Evolutionary conservation across 2,329 filamentous ascomycete genomes (phyloP), one percentile per base, ranked within the genome.

Genomic region (Colletotrichum sojae): DNA sequence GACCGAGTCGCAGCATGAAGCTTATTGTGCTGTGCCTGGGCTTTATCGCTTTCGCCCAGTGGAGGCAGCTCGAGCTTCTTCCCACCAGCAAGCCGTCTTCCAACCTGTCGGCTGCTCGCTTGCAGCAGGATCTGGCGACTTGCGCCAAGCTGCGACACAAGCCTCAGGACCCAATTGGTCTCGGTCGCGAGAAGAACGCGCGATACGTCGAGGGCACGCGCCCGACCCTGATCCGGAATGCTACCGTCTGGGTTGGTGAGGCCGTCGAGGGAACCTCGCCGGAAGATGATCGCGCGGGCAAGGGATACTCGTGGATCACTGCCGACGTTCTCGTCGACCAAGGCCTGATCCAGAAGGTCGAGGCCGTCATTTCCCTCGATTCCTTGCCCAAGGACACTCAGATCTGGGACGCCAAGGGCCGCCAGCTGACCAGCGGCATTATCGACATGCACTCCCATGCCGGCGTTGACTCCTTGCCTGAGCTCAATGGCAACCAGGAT

Each of bases 371-470:
- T 54, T 76, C 80, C 0, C 65, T 76, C 8, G 73, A 76, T 3
- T 76, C 78, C 0, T 74, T 91, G 27, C 80, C 87, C 1, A 74
- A 83, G 2, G 82, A 87, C 55, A 83, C 82, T 0, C 71, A 86
- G 5, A 74, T 90, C 9, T 90, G 84, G 75, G 83, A 92, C 62
- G 90, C 89, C 5, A 76, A 83, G 27, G 90, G 91, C 1, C 85
- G 89, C 3, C 88, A 85, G 65, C 80, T 93, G 20, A 93, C 91
- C 0, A 84, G 85, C 8, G 91, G 91, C 16, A 89, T 93, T 73
- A 88, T 93, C 55, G 91, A 93, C 74, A 92, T 92, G 89, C 91
- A 93, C 78, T 89, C 86, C 40, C 91, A 93, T 75, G 85, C 89
- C 2, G 89, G 90, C 8, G 86, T 91, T 1, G 82, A 85, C 36